A percentile compares a stretch with the other conserved stretches of the same genome.
These are phyloP conservation scores for Corylus heterophylla DNA, from an alignment of 306 rosid species.

Conservation along the genomic window DNA sequence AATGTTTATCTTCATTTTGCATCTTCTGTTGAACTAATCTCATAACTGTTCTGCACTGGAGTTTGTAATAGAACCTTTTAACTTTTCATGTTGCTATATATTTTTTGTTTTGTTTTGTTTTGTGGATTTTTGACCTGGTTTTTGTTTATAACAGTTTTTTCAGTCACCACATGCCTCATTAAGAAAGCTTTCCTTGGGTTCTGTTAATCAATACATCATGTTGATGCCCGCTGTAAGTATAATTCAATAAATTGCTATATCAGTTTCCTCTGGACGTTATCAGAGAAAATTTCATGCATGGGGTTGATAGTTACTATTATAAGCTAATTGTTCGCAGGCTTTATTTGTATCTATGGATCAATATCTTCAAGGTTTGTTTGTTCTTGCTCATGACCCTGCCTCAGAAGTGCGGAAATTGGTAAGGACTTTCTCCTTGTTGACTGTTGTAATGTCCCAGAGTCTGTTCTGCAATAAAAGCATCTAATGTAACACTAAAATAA, in stretches of 20 bases:
- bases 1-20: neutral
- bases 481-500: slow-evolving; percentile 10
- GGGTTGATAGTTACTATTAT: slow-evolving; percentile 20
- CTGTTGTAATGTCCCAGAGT: slow-evolving; percentile 5
- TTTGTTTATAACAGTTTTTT: slow-evolving; percentile 60
- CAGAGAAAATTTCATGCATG: slow-evolving; percentile 16
- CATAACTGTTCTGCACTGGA: neutral
- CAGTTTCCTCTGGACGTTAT: slow-evolving; percentile 22
- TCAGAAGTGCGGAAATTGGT: slow-evolving; percentile 96
- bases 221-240: slow-evolving; percentile 93
- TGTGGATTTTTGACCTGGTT: slow-evolving; percentile 14
- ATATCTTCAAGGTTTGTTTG: slow-evolving; percentile 92
- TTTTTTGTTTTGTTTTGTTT: neutral
- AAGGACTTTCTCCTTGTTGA: slow-evolving; percentile 31
- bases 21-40: neutral
- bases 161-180: slow-evolving; percentile 87
- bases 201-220: slow-evolving; percentile 93
- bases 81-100: neutral
- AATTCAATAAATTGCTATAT: slow-evolving; percentile 17
- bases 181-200: slow-evolving; percentile 89
- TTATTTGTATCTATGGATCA: slow-evolving; percentile 76
- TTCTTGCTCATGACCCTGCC: slow-evolving; percentile 74
- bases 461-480: slow-evolving; percentile 14
- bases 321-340: slow-evolving; percentile 53
- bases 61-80: slow-evolving; percentile 22